Evolutionary conservation across 495 filamentous ascomycete genomes (phyloP).

Genomic region (Talaromyces liani): DNA sequence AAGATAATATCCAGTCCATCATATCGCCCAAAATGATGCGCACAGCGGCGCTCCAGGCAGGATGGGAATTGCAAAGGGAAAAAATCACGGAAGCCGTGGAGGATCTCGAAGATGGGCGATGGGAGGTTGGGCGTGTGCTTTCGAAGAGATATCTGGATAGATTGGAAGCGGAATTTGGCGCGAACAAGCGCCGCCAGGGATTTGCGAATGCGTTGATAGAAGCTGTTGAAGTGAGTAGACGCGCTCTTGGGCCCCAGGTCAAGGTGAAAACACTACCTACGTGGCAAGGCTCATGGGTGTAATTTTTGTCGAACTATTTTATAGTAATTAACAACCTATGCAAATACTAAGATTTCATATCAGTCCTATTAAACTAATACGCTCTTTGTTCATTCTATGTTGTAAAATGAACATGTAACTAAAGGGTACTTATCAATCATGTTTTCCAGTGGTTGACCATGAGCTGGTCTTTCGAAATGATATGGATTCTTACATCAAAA

Average conservation of each 20-base stretch:
- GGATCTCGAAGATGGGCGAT: not conserved
- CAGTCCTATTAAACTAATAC: too few relatives aligned
- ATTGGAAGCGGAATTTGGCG: not conserved
- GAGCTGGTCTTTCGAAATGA: too few relatives aligned
- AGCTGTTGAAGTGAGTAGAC: not conserved
- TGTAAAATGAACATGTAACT: too few relatives aligned
- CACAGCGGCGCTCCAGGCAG: not conserved
- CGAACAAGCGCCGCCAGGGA: not conserved
- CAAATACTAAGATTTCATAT: too few relatives aligned
- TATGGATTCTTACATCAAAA: not conserved
- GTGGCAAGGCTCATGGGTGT: not conserved
- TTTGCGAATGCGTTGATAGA: not conserved
- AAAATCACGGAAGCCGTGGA: not conserved
- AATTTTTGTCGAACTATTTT: not conserved
- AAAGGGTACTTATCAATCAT: too few relatives aligned
- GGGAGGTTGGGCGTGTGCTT: not conserved
- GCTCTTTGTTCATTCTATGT: too few relatives aligned
- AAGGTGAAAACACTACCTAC: not conserved
- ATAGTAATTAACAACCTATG: too few relatives aligned
- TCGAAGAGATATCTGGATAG: not conserved
- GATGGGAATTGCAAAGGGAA: not conserved
- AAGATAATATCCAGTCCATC: not conserved
- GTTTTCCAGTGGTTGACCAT: too few relatives aligned
- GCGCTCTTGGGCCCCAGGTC: too few relatives aligned
- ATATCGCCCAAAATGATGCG: not conserved